These are phyloP conservation scores for Dittrichia graveolens DNA, from an alignment of 129 eudicot species.

Conservation along the genomic window DNA sequence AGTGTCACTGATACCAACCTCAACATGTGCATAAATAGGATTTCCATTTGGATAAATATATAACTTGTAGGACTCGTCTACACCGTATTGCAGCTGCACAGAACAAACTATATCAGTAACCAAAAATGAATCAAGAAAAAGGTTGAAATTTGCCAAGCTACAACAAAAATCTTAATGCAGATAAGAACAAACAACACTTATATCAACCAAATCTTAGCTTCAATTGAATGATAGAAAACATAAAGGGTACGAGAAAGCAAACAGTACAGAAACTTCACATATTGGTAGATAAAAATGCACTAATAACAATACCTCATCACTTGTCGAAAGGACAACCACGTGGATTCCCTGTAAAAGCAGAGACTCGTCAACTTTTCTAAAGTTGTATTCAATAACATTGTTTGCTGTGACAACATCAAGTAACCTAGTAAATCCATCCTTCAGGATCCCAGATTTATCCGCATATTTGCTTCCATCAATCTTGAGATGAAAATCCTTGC, in stretches of 20 bases:
- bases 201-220: neutral
- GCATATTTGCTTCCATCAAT: slow-evolving; percentile 62
- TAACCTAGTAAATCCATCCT: slow-evolving; percentile 72
- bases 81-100: slow-evolving; percentile 77
- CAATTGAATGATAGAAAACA: neutral
- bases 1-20: slow-evolving; percentile 48
- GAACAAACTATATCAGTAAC: slow-evolving; percentile 23
- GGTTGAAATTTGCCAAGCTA: neutral
- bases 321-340: slow-evolving; percentile 56
- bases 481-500: slow-evolving; percentile 61
- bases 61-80: slow-evolving; percentile 82
- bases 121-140: slow-evolving; percentile 3
- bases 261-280: no score
- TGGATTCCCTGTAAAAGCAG: slow-evolving; percentile 66
- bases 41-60: slow-evolving; percentile 48
- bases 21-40: slow-evolving; percentile 60
- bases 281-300: neutral
- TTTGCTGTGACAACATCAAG: slow-evolving; percentile 50
- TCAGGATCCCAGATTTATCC: slow-evolving; percentile 68
- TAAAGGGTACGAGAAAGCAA: no score
- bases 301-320: slow-evolving; percentile 62
- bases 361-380: slow-evolving; percentile 39
- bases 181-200: neutral
- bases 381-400: slow-evolving; percentile 62
- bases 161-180: neutral